Base-by-base conservation (phyloP, 257 asterid species). In the Jacaranda mimosifolia region DNA sequence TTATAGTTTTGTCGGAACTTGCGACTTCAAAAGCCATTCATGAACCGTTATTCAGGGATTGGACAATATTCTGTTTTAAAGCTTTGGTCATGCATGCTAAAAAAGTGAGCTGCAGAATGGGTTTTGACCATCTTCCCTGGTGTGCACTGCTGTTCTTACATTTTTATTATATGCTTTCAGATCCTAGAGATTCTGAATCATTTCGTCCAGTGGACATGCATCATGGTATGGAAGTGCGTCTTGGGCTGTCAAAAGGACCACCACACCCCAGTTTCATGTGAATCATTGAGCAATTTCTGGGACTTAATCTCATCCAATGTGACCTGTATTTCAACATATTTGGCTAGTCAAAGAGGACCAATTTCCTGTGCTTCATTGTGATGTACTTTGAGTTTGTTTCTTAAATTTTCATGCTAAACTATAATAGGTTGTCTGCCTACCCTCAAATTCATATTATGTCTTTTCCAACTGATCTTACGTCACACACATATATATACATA, bases 191-290 rank as follows among this genome's bases (percentile, higher is more conserved):
- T 10, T 88, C 93, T 0, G 95, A 91, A 74, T 81, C 77, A 18
- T 81, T 70, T 60, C 82, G 86, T 11, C 91, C 93, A 12, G 81
- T 79, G 21, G 93, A 89, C 83, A 79, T 89, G 89, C 95, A 91
- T 81, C 91, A 91, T 62, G 95, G 89, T 57, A 86, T 91, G 95
- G 95, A 91, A 84, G 93, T 89, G 72, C 89, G 91, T 43, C 90
- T 86, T 18, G 90, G 93, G 67, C 82, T 89, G 64, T 86, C 95
- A 15, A 85, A 80, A 68, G 97, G 93, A 76, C 95, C 97, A 13
- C 83, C 89, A 17, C 83, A 85, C 73, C 91, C 92, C 69, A 86
- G 85, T 75, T 91, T 89, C 87, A 82, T 76, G 66, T 91, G 87
- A 90, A 76, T 42, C 79, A 60, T 62, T 76, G 66, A 11, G 70